Conservation (phyloP, 495 filamentous ascomycete species). For the Darksidea phi region DNA sequence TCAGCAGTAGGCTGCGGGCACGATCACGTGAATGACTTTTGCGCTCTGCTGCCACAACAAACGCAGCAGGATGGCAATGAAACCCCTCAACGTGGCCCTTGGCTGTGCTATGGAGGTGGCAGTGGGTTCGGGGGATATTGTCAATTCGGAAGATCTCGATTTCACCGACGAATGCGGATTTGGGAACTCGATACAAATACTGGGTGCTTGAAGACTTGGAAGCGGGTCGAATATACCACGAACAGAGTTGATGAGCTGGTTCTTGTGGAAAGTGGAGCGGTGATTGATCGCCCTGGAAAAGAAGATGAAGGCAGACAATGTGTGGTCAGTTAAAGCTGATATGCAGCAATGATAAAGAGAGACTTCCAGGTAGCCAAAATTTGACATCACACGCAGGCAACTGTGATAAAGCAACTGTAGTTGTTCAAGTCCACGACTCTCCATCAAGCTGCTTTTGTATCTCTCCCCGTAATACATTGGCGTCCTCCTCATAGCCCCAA, state of each 20-base stretch:
- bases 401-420: no score
- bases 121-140: constrained; percentile 46
- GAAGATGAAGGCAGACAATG: constrained; percentile 38
- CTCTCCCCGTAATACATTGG: no score
- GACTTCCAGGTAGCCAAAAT: no score
- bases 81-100: constrained; percentile 35
- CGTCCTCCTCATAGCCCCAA: no score
- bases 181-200: constrained; percentile 45
- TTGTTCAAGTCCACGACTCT: no score
- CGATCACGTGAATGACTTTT: constrained; percentile 48
- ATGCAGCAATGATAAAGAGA: no score
- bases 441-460: no score
- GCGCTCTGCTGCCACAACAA: constrained; percentile 39
- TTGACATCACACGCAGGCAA: no score
- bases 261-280: constrained; percentile 39
- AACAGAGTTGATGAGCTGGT: constrained; percentile 45
- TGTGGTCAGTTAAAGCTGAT: constrained; percentile 36
- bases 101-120: constrained; percentile 45
- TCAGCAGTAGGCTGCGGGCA: constrained; percentile 43
- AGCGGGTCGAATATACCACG: constrained; percentile 44
- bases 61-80: constrained; percentile 12
- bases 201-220: constrained; percentile 44
- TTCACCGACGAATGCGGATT: constrained; percentile 43
- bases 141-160: constrained; percentile 36
- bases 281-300: constrained; percentile 26